These are phyloP conservation scores for Ceratocystis variospora DNA, from an alignment of 2,329 filamentous ascomycete genomes.

Conservation along the genomic window DNA sequence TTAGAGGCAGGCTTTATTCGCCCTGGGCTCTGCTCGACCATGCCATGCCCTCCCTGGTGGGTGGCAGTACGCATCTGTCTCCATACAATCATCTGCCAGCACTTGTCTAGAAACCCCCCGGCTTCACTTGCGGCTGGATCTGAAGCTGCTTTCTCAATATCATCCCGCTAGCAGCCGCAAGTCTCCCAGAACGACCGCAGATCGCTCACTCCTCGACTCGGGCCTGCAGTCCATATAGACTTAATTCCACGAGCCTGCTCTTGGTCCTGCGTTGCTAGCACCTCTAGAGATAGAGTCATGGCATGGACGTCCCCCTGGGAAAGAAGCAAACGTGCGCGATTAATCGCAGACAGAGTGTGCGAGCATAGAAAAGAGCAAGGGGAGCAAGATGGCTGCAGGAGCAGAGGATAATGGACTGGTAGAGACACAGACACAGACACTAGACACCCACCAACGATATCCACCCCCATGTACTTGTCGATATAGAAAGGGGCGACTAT, in stretches of 20 bases:
- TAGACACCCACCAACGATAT: background rate
- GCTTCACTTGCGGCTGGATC: too few species aligned
- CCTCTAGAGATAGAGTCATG: background rate
- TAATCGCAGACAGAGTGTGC: background rate
- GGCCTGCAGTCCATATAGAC: background rate
- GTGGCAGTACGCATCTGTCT: background rate
- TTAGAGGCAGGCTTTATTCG: background rate
- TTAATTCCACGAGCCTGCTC: background rate
- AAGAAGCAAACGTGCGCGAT: conserved; percentile 3
- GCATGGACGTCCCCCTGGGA: background rate
- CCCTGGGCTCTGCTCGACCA: background rate
- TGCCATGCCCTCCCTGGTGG: background rate
- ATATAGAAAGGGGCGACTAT: background rate
- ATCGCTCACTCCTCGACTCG: background rate
- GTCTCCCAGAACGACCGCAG: background rate
- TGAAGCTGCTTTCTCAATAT: too few species aligned
- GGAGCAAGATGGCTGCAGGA: background rate
- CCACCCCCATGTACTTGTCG: background rate
- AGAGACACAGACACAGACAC: background rate
- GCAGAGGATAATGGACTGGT: background rate
- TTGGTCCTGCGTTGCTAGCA: background rate
- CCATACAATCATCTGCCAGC: background rate
- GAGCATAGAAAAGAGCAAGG: background rate
- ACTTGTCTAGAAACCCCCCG: too few species aligned
- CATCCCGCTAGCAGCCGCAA: background rate